Conservation (phyloP, 176 grass and related monocot species). For the Phragmites australis region DNA sequence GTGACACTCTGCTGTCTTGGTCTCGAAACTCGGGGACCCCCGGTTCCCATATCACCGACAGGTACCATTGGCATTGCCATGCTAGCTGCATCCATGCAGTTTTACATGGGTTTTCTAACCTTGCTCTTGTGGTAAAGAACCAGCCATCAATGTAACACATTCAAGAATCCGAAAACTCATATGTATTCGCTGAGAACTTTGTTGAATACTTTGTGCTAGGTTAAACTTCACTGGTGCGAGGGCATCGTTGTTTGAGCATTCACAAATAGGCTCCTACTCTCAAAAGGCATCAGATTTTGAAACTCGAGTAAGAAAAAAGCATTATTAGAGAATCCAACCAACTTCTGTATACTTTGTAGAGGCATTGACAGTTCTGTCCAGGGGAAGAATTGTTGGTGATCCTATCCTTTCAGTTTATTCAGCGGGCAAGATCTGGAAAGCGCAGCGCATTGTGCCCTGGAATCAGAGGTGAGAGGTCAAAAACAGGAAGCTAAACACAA, state of each 20-base stretch:
- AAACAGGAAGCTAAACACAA: not conserved
- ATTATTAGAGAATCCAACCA: not conserved
- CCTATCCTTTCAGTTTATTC: constrained; percentile 20
- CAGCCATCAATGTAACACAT: too few relatives aligned
- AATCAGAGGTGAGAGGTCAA: not conserved
- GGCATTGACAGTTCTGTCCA: constrained; percentile 27
- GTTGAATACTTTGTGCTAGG: too few relatives aligned
- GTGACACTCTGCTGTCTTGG: too few relatives aligned
- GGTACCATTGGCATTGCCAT: too few relatives aligned
- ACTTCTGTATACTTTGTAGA: not conserved
- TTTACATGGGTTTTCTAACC: too few relatives aligned
- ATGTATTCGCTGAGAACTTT: too few relatives aligned
- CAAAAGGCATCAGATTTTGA: not conserved
- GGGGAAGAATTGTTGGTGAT: constrained; percentile 1
- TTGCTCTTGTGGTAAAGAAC: too few relatives aligned
- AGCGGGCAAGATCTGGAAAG: constrained; percentile 44
- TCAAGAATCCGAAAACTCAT: too few relatives aligned
- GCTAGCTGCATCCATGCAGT: too few relatives aligned
- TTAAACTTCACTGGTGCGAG: not conserved
- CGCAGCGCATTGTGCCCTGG: constrained; percentile 29
- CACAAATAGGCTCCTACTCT: not conserved
- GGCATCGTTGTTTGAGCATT: not conserved
- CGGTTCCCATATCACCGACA: too few relatives aligned
- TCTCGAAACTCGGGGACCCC: too few relatives aligned
- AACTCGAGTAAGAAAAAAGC: not conserved